Evolutionary conservation across 2,329 filamentous ascomycete species (phyloP).

Genomic region (Penicillium sp.): DNA sequence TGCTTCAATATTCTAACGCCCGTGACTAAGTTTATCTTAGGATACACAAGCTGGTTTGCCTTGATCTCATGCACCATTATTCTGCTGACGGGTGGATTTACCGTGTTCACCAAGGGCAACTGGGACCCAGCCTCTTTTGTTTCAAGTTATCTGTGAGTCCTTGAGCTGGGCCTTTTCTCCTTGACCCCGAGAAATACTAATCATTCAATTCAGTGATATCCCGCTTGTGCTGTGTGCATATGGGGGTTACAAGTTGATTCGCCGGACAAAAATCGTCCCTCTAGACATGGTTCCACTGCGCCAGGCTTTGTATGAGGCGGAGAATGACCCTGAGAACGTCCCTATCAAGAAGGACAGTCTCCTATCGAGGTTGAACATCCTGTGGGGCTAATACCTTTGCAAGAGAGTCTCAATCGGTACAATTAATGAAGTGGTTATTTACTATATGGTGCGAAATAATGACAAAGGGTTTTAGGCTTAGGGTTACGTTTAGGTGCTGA

Average conservation of each 20-base stretch:
- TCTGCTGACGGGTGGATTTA: constrained; percentile 69
- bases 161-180: not conserved
- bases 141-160: constrained; percentile 63
- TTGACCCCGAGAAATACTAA: not conserved
- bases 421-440: not conserved
- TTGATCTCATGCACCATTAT: constrained; percentile 64
- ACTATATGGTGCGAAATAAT: not conserved
- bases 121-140: constrained; percentile 62
- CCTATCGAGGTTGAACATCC: constrained; percentile 35
- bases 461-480: too few species aligned
- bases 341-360: constrained; percentile 27
- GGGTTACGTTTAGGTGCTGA: too few species aligned
- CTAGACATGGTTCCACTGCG: constrained; percentile 55
- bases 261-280: constrained; percentile 59
- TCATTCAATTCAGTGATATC: constrained; percentile 53
- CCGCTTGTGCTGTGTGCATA: constrained; percentile 60
- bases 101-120: constrained; percentile 60
- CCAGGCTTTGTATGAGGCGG: constrained; percentile 53
- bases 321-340: constrained; percentile 38
- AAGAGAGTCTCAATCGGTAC: too few species aligned
- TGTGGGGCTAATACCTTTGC: constrained; percentile 32
- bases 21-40: constrained; percentile 35
- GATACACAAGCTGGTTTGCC: constrained; percentile 62
- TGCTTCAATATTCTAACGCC: not conserved
- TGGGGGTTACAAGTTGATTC: constrained; percentile 65